These are phyloP conservation scores for Paraphaeosphaeria sporulosa DNA, from an alignment of 2,329 filamentous ascomycete species.

Conservation along the genomic window DNA sequence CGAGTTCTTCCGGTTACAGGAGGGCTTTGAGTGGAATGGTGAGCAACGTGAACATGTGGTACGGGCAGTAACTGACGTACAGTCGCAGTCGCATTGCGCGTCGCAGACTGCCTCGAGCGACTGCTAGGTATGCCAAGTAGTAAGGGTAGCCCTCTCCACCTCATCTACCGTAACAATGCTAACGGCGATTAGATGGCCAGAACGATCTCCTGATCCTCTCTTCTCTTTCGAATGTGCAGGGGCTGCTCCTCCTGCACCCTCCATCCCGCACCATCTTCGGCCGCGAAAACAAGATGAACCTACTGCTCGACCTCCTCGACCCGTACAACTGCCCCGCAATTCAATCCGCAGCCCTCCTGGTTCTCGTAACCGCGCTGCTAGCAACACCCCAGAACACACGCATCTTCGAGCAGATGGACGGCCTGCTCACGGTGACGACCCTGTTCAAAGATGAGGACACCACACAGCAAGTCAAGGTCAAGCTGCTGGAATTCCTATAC, in stretches of 20 bases:
- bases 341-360: conserved; percentile 87
- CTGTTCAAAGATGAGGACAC: conserved; percentile 91
- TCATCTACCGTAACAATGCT: conserved; percentile 2
- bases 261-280: conserved; percentile 87
- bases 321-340: conserved; percentile 88
- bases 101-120: conserved; percentile 85
- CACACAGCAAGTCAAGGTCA: conserved; percentile 87
- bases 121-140: conserved; percentile 79
- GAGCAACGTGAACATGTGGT: conserved; percentile 25
- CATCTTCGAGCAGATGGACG: conserved; percentile 90
- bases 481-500: conserved; percentile 96
- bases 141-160: conserved; percentile 35
- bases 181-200: conserved; percentile 66
- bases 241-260: conserved; percentile 85
- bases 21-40: conserved; percentile 97
- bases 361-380: conserved; percentile 87
- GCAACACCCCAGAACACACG: conserved; percentile 88
- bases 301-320: conserved; percentile 93
- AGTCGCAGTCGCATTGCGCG: conserved; percentile 74
- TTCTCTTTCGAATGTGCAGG: conserved; percentile 88
- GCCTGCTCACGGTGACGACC: conserved; percentile 87
- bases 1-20: conserved; percentile 96
- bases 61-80: conserved; percentile 17
- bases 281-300: conserved; percentile 93
- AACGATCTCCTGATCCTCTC: conserved; percentile 90